Conservation (phyloP, 2,329 filamentous ascomycete genomes). For the Cladosporium colombiae region DNA sequence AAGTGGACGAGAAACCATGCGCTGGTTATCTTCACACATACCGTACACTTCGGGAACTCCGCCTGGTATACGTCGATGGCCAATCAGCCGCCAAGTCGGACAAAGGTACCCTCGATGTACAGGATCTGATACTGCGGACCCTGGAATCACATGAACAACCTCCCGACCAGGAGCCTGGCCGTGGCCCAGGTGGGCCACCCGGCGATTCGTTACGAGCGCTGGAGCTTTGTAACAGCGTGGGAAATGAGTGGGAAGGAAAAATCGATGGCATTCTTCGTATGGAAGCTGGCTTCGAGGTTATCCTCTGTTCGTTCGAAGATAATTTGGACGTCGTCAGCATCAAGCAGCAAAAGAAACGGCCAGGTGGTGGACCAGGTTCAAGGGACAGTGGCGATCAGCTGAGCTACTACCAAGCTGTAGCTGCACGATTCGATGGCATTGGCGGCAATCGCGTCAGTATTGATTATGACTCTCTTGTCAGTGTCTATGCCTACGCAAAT, state of each 20-base stretch:
- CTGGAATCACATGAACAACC: neutral
- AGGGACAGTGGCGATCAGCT: conserved; percentile 15
- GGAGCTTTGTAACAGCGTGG: conserved; percentile 57
- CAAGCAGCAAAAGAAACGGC: conserved; percentile 23
- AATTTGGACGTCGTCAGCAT: conserved; percentile 42
- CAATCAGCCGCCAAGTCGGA: conserved; percentile 66
- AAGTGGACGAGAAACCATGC: conserved; percentile 5
- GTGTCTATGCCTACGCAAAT: conserved; percentile 45
- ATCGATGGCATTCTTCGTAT: conserved; percentile 68
- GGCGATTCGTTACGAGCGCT: conserved; percentile 56
- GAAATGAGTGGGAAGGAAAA: conserved; percentile 50
- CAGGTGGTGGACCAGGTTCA: neutral
- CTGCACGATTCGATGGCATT: conserved; percentile 48
- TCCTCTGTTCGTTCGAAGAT: conserved; percentile 63
- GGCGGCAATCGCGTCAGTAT: conserved; percentile 46
- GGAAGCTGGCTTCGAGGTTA: conserved; percentile 71
- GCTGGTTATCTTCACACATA: conserved; percentile 69
- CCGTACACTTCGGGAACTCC: conserved; percentile 57
- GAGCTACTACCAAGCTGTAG: conserved; percentile 44
- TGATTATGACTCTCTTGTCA: conserved; percentile 53
- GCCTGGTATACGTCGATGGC: conserved; percentile 69
- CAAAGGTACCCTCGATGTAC: conserved; percentile 68
- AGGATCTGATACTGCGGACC: conserved; percentile 62
- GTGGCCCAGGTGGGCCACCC: conserved; percentile 29
- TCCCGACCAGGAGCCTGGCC: neutral